Evolutionary conservation across 345 rosid species (phyloP).

Genomic region (Eucalyptus guilfoylei): DNA sequence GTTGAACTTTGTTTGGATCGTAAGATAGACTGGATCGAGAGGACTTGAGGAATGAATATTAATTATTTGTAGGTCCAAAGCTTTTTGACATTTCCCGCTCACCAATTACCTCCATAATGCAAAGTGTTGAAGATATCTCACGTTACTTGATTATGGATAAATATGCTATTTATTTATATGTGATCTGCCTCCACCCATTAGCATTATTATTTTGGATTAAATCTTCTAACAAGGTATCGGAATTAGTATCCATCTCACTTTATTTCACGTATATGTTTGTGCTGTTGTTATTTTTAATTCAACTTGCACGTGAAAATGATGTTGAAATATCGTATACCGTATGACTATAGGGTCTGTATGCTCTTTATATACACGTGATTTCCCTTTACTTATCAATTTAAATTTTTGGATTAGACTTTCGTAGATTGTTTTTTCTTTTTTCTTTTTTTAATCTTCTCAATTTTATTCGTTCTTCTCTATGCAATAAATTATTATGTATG

Average conservation of each 20-base stretch:
- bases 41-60: not conserved
- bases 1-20: not conserved
- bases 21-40: not conserved
- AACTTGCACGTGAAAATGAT: fast-evolving
- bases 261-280: fast-evolving
- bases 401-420: not conserved
- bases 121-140: not conserved
- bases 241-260: not conserved
- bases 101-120: not conserved
- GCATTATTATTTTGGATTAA: fast-evolving
- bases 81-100: not conserved
- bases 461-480: not conserved
- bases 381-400: not conserved
- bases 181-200: fast-evolving
- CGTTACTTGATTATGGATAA: not conserved
- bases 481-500: not conserved
- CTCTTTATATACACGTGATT: not conserved
- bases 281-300: not conserved
- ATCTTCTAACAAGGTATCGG: not conserved
- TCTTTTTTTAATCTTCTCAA: not conserved
- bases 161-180: not conserved
- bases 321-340: fast-evolving
- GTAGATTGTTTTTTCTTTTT: fast-evolving
- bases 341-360: fast-evolving
- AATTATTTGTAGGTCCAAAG: not conserved